Evolutionary conservation across 129 eudicot genomes (phyloP).

Genomic region (Chrysanthemum seticuspe): DNA sequence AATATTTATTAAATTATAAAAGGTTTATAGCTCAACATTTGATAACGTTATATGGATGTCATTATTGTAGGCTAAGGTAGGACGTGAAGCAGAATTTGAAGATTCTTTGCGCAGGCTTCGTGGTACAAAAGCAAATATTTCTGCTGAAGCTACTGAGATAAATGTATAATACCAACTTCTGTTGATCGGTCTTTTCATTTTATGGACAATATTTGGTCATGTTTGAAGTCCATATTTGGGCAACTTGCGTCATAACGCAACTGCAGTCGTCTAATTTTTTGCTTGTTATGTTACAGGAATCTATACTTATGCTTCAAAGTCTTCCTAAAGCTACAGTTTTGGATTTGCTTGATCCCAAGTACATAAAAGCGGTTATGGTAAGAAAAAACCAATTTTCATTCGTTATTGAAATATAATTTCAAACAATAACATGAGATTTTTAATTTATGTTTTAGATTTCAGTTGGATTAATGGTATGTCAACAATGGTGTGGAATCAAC

Average conservation of each 20-base stretch:
- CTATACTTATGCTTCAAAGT: slow-evolving; percentile 41
- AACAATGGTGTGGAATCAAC: slow-evolving; percentile 78
- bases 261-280: neutral
- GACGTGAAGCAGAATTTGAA: slow-evolving; percentile 53
- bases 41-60: neutral
- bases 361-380: slow-evolving; percentile 66
- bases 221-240: neutral
- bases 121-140: slow-evolving; percentile 64
- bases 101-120: slow-evolving; percentile 60
- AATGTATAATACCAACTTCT: slow-evolving; percentile 29
- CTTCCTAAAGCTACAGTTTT: slow-evolving; percentile 52
- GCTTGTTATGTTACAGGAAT: slow-evolving; percentile 38
- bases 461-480: slow-evolving; percentile 84
- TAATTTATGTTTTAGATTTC: slow-evolving; percentile 50
- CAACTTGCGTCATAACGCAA: neutral
- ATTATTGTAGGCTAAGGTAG: slow-evolving; percentile 60
- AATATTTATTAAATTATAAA: neutral
- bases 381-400: slow-evolving; percentile 21
- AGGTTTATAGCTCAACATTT: neutral
- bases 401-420: neutral
- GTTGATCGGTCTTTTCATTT: neutral
- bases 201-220: neutral
- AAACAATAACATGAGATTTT: neutral
- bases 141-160: slow-evolving; percentile 67
- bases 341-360: slow-evolving; percentile 57